Evolutionary conservation across 176 grass and related monocot species (phyloP).

Genomic region (Areca catechu): DNA sequence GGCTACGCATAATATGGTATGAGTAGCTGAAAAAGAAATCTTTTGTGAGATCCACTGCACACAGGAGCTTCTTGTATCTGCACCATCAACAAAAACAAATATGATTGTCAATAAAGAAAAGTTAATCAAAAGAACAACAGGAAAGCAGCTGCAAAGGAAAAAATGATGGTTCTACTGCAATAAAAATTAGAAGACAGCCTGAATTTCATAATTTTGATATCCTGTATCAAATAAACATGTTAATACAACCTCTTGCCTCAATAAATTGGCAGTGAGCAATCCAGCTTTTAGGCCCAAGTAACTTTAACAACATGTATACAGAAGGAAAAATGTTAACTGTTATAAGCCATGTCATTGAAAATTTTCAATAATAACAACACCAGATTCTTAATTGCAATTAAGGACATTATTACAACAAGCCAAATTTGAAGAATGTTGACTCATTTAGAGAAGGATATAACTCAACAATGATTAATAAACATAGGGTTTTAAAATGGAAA

Average conservation of each 20-base stretch:
- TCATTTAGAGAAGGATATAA: too few relatives aligned
- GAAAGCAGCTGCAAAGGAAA: too few relatives aligned
- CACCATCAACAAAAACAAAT: constrained; percentile 22
- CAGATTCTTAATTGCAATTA: too few relatives aligned
- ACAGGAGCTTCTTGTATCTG: constrained; percentile 85
- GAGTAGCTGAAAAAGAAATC: constrained; percentile 95
- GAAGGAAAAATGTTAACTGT: neutral
- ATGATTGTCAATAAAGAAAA: neutral
- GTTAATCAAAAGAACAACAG: too few relatives aligned
- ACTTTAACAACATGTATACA: neutral
- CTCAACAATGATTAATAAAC: too few relatives aligned
- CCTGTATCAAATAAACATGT: neutral
- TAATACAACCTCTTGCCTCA: neutral
- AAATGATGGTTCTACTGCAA: too few relatives aligned
- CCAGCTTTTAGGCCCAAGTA: neutral
- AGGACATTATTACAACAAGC: too few relatives aligned
- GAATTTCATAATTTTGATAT: neutral
- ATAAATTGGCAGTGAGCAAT: neutral
- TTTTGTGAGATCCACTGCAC: constrained; percentile 75
- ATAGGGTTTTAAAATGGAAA: too few relatives aligned
- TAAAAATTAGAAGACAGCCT: too few relatives aligned
- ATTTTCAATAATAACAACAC: too few relatives aligned
- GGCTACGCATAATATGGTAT: constrained; percentile 74
- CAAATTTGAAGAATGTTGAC: too few relatives aligned
- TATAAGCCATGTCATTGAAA: too few relatives aligned